Conservation (phyloP, 2,329 filamentous ascomycete species). For the Xylariales sp. region DNA sequence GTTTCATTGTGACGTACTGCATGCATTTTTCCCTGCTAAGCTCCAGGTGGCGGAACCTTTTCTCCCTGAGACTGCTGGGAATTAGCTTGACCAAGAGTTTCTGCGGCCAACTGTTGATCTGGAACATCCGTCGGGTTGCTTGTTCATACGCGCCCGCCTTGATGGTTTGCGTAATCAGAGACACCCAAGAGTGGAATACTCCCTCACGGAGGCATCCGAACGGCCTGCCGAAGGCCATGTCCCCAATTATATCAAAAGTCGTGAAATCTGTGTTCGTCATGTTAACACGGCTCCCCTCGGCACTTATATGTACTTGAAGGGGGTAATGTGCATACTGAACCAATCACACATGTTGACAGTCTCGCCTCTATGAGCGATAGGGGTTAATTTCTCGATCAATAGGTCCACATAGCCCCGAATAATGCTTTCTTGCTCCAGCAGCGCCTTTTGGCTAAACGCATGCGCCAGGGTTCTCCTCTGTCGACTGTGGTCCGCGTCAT, state of each 20-base stretch:
- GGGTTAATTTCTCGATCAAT: constrained; percentile 24
- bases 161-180: constrained; percentile 23
- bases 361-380: constrained; percentile 10
- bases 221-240: constrained; percentile 40
- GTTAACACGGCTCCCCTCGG: too few species aligned
- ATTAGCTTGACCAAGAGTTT: constrained; percentile 10
- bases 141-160: constrained; percentile 18
- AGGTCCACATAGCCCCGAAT: constrained; percentile 32
- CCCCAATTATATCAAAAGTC: constrained; percentile 38
- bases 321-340: constrained; percentile 28
- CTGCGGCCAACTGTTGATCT: constrained; percentile 17
- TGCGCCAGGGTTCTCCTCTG: constrained; percentile 31
- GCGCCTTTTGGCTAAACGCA: constrained; percentile 31
- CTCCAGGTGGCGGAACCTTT: constrained; percentile 14
- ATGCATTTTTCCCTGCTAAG: constrained; percentile 17
- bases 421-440: constrained; percentile 36
- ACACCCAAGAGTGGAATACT: constrained; percentile 28
- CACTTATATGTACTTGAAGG: not conserved
- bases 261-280: constrained; percentile 24
- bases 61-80: constrained; percentile 12
- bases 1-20: constrained; percentile 10
- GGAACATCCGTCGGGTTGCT: constrained; percentile 18
- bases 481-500: constrained; percentile 26
- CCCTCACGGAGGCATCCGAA: constrained; percentile 30
- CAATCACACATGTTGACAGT: constrained; percentile 29